These are phyloP conservation scores for Leccinum glutinopallens DNA, from an alignment of 1,284 basidiomycete genomes.

Conservation along the genomic window DNA sequence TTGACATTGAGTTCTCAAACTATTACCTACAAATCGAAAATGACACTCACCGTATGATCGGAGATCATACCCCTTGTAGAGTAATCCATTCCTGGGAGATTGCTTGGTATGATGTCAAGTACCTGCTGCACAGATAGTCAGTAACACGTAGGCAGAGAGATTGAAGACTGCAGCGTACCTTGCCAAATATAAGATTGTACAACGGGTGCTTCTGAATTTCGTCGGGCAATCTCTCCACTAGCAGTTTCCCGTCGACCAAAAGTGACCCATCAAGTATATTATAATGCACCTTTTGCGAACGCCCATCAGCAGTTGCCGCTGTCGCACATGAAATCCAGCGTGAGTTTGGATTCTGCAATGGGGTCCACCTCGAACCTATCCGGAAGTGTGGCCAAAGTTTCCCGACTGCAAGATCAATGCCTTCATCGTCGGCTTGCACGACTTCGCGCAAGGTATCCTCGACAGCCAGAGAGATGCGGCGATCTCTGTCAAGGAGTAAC, in stretches of 20 bases:
- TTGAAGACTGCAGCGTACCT: constrained; percentile 19
- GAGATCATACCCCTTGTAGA: constrained; percentile 30
- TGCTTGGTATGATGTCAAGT: constrained; percentile 39
- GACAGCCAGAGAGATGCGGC: constrained; percentile 31
- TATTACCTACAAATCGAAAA: not conserved
- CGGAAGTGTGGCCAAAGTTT: constrained; percentile 41
- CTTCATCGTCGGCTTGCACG: constrained; percentile 21
- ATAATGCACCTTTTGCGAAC: constrained; percentile 36
- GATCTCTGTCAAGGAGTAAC: constrained; percentile 32
- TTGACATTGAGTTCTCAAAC: not conserved
- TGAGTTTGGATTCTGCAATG: constrained; percentile 30
- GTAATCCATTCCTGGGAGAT: constrained; percentile 40
- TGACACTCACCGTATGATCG: constrained; percentile 23
- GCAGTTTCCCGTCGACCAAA: constrained; percentile 44
- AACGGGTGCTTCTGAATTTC: constrained; percentile 36
- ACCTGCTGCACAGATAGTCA: constrained; percentile 33
- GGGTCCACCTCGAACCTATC: constrained; percentile 36
- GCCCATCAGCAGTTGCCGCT: constrained; percentile 6
- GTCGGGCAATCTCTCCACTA: constrained; percentile 40
- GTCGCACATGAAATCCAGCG: constrained; percentile 41
- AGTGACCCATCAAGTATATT: constrained; percentile 46
- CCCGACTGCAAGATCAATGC: constrained; percentile 39
- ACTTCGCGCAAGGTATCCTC: not conserved
- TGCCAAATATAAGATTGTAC: constrained; percentile 38
- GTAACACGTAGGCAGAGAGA: not conserved